Conservation (phyloP, 2,329 filamentous ascomycete species). For the Colletotrichum sp. region DNA sequence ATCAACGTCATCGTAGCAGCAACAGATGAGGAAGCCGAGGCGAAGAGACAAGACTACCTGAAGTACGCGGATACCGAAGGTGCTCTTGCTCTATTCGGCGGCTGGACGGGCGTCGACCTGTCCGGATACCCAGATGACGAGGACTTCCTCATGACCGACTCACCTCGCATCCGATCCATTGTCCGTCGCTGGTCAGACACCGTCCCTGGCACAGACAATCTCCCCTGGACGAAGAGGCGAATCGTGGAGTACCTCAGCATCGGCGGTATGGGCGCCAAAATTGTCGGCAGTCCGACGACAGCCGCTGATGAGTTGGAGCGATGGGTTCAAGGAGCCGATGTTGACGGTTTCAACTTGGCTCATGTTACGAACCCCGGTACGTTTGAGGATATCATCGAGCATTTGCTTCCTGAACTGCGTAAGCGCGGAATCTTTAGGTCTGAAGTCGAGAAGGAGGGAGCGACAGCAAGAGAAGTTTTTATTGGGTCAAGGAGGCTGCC, state of each 20-base stretch:
- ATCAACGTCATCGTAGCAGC: slow-evolving; percentile 47
- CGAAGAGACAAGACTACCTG: slow-evolving; percentile 44
- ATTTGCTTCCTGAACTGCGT: slow-evolving; percentile 32
- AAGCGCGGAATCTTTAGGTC: slow-evolving; percentile 13
- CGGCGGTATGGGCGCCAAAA: slow-evolving; percentile 53
- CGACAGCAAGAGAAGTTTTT: slow-evolving; percentile 22
- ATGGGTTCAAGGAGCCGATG: slow-evolving; percentile 46
- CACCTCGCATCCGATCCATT: slow-evolving; percentile 40
- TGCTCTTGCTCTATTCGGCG: slow-evolving; percentile 48
- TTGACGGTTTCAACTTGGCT: slow-evolving; percentile 46
- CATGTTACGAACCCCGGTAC: slow-evolving; percentile 47
- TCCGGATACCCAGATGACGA: slow-evolving; percentile 46
- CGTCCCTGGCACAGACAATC: slow-evolving; percentile 17
- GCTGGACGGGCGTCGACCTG: slow-evolving; percentile 51
- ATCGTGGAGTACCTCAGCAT: slow-evolving; percentile 60
- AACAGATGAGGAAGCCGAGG: slow-evolving; percentile 47
- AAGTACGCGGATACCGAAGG: slow-evolving; percentile 49
- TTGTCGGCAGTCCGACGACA: slow-evolving; percentile 47
- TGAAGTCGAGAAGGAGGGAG: slow-evolving; percentile 15
- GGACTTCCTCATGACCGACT: slow-evolving; percentile 46
- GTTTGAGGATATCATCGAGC: slow-evolving; percentile 35
- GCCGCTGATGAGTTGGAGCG: slow-evolving; percentile 49
- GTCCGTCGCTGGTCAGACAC: slow-evolving; percentile 20
- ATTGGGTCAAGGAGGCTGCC: slow-evolving; percentile 16
- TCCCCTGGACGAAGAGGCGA: slow-evolving; percentile 59